Base-by-base conservation (phyloP, 2,329 filamentous ascomycete species). In the Chaetoscypha palmicola region DNA sequence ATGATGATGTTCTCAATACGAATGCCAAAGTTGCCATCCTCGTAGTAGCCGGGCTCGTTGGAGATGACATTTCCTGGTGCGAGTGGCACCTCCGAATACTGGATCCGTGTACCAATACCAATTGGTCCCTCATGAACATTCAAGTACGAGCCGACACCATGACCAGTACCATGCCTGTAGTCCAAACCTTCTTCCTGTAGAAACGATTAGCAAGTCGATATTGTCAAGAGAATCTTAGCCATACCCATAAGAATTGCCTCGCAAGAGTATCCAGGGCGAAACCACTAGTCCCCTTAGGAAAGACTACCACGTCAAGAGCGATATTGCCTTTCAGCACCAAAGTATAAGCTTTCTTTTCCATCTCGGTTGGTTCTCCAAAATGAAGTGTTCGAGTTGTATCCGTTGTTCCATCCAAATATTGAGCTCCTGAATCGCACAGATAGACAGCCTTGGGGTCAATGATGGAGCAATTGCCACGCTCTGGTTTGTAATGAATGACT, bases 111-210 rank as follows among this genome's bases (percentile, higher is more conserved):
- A 21, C 92, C 92, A 48, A 98, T 94, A 16, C 92, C 92, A 49
- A 98, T 94, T 1, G 92, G 92, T 0, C 92, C 92, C 67, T 98
- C 92, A 62, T 98, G 92, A 0, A 98, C 92, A 55, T 98, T 98
- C 58, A 98, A 69, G 66, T 83, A 98, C 1, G 89, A 95, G 21
- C 92, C 92, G 26, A 98, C 86, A 33, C 92, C 92, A 62, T 98
- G 92, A 8, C 92, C 92, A 3, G 92, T 98, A 45, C 92, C 92
- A 62, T 98, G 92, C 28, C 92, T 80, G 66, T 96, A 98, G 62
- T 98, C 92, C 10, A 98, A 72, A 0, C 92, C 92, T 59, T 91
- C 76, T 60, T 72, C 70, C 74, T 77, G 47, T 38, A 24, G 16
- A n/a, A 22, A 38, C 19, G 24, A 23, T 49, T 43, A 58, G 45